Evolutionary conservation across 805 yeast genomes (phyloP).

Genomic region (Candida verbasci): DNA sequence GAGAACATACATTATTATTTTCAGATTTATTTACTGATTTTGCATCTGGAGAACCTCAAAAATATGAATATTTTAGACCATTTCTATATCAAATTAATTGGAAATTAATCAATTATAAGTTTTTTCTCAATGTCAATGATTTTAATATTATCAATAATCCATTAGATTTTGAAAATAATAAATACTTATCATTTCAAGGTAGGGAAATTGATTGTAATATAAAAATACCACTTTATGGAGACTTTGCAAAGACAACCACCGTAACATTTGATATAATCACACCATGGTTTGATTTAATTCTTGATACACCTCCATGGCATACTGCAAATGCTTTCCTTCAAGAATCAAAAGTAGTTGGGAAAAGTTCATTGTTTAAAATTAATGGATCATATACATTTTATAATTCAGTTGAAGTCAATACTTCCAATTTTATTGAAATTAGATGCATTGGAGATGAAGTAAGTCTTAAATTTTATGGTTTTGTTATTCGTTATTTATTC

Average conservation of each 20-base stretch:
- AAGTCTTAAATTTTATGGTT: constrained; percentile 73
- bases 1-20: constrained; percentile 77
- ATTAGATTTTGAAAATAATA: constrained; percentile 74
- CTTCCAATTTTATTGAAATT: constrained; percentile 66
- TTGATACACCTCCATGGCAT: constrained; percentile 91
- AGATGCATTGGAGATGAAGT: constrained; percentile 64
- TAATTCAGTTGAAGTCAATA: constrained; percentile 54
- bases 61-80: constrained; percentile 77
- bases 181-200: constrained; percentile 72
- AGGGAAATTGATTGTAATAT: constrained; percentile 44
- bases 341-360: constrained; percentile 56
- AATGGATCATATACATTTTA: constrained; percentile 64
- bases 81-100: constrained; percentile 58
- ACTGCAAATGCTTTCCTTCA: constrained; percentile 70
- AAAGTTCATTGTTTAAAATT: constrained; percentile 56
- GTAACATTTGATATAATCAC: constrained; percentile 51
- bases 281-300: constrained; percentile 53
- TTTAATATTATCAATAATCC: constrained; percentile 87
- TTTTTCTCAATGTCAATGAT: constrained; percentile 80
- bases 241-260: constrained; percentile 48
- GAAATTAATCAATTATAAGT: constrained; percentile 50
- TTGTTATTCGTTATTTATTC: constrained; percentile 68
- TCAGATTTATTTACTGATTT: constrained; percentile 76
- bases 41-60: constrained; percentile 62
- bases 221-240: constrained; percentile 55